Percentiles rank a stretch among this genome's conserved stretches.
Conservation (phyloP, 2,329 filamentous ascomycete species). For the Cordyceps cateniannulata region DNA sequence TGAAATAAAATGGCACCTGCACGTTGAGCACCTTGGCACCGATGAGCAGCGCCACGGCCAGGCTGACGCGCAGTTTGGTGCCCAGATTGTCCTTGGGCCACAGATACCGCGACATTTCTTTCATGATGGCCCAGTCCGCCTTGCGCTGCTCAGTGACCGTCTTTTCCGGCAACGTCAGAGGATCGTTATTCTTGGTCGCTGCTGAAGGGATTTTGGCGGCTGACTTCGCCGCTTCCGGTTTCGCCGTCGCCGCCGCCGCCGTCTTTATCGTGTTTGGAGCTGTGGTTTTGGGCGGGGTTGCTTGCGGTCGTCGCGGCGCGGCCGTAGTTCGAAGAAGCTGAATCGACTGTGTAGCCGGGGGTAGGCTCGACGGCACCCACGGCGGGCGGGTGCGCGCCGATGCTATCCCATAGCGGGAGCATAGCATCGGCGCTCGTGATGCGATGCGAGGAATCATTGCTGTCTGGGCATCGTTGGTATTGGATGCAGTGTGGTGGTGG, state of each 20-base stretch:
- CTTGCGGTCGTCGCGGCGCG: constrained; percentile 22
- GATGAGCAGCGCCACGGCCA: constrained; percentile 77
- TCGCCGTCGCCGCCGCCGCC: neutral
- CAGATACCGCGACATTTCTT: constrained; percentile 91
- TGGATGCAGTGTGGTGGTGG: neutral
- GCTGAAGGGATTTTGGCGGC: constrained; percentile 15
- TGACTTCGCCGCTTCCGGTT: neutral
- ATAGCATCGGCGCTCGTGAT: constrained; percentile 26
- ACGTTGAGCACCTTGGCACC: constrained; percentile 95
- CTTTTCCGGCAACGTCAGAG: constrained; percentile 29
- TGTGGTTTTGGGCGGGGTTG: constrained; percentile 13
- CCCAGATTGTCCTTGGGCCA: constrained; percentile 77
- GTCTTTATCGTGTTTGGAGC: constrained; percentile 15
- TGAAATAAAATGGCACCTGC: constrained; percentile 98
- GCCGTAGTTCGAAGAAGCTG: constrained; percentile 28
- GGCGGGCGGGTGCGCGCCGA: constrained; percentile 21
- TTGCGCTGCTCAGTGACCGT: constrained; percentile 84
- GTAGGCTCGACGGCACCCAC: constrained; percentile 24
- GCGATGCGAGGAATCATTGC: constrained; percentile 33
- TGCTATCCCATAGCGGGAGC: constrained; percentile 23
- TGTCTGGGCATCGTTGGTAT: neutral
- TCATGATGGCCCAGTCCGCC: constrained; percentile 97
- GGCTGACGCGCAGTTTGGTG: constrained; percentile 75
- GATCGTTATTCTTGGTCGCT: constrained; percentile 22
- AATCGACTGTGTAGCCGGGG: constrained; percentile 21